These are phyloP conservation scores for Hirsutella rhossiliensis DNA, from an alignment of 2,329 filamentous ascomycete species.

Conservation along the genomic window DNA sequence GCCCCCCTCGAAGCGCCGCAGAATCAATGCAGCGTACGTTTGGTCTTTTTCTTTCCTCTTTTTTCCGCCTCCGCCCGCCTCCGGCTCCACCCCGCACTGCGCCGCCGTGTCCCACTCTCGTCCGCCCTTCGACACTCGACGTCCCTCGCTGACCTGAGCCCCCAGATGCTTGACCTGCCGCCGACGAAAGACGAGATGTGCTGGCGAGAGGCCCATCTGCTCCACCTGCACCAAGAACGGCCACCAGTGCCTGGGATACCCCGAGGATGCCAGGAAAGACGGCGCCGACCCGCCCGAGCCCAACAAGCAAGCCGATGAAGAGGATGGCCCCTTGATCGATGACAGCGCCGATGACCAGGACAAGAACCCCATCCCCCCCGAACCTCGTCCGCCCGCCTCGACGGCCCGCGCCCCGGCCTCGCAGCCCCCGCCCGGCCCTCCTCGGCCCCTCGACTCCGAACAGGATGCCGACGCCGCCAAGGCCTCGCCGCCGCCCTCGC, in stretches of 20 bases:
- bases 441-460: conserved; percentile 9
- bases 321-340: conserved; percentile 1
- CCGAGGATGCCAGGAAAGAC: conserved; percentile 37
- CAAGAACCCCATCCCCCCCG: neutral
- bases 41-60: neutral
- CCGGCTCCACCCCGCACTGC: neutral
- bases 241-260: conserved; percentile 57
- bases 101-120: conserved; percentile 16
- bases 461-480: conserved; percentile 13
- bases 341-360: neutral
- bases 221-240: conserved; percentile 63
- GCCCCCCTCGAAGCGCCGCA: conserved; percentile 64
- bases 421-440: neutral
- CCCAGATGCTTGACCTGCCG: conserved; percentile 58
- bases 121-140: neutral
- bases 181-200: conserved; percentile 64
- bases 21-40: conserved; percentile 63
- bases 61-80: neutral
- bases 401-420: neutral
- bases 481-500: conserved; percentile 4
- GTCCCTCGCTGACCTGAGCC: neutral
- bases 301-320: conserved; percentile 10
- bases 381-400: neutral
- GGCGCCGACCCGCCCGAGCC: conserved; percentile 10
- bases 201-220: conserved; percentile 59